These are phyloP conservation scores for Paraphaeosphaeria sporulosa DNA, from an alignment of 2,329 filamentous ascomycete genomes.

Conservation along the genomic window DNA sequence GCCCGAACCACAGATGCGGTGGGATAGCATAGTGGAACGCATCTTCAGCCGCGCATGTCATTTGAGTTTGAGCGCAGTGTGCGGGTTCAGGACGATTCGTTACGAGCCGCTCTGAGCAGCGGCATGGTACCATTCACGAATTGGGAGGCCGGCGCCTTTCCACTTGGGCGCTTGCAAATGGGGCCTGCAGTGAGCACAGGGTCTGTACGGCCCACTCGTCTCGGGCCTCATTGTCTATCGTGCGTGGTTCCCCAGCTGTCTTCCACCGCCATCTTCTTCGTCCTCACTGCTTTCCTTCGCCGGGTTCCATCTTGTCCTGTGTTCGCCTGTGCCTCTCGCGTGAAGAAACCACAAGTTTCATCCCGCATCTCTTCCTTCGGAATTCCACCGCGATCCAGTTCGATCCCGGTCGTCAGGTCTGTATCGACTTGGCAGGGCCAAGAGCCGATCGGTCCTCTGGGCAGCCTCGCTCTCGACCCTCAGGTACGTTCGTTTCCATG, in stretches of 20 bases:
- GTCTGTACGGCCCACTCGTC: neutral
- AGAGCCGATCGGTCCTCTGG: constrained; percentile 24
- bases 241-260: neutral
- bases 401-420: constrained; percentile 7
- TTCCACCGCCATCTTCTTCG: neutral
- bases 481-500: constrained; percentile 32
- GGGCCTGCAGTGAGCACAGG: neutral
- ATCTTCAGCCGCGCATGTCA: too few relatives aligned
- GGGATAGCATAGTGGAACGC: too few relatives aligned
- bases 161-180: neutral
- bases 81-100: neutral
- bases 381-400: neutral
- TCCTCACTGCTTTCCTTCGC: neutral
- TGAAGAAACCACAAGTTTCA: neutral
- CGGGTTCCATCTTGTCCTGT: neutral
- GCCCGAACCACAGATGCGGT: neutral
- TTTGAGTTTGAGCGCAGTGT: neutral
- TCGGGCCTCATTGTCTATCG: constrained; percentile 4
- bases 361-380: neutral
- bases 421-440: constrained; percentile 24
- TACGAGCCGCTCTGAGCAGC: neutral
- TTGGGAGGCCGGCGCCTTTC: neutral
- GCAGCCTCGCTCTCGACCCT: constrained; percentile 20
- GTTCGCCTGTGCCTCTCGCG: neutral
- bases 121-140: neutral